A percentile compares a stretch with the other conserved stretches of the same genome.
phyloP scores from a whole-genome alignment of 1,284 basidiomycete species.

The Somion occarium region DNA sequence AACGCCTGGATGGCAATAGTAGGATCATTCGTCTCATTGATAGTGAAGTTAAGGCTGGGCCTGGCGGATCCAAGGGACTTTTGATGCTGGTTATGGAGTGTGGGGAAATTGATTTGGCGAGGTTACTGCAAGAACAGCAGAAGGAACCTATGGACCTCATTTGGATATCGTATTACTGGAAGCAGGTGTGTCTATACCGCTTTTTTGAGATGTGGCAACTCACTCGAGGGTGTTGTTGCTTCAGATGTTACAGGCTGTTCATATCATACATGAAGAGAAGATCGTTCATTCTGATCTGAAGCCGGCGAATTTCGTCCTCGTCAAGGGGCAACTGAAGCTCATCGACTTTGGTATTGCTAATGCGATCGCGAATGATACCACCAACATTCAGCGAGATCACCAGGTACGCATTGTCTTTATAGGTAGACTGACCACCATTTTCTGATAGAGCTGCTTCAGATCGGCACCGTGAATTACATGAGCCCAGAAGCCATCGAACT shows the following conservation, averaged over 20 bases:
- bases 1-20: slow-evolving; percentile 82
- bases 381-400: slow-evolving; percentile 92
- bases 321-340: slow-evolving; percentile 88
- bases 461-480: slow-evolving; percentile 96
- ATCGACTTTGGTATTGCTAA: slow-evolving; percentile 98
- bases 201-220: neutral
- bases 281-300: slow-evolving; percentile 97
- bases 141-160: slow-evolving; percentile 84
- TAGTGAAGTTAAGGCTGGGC: slow-evolving; percentile 68
- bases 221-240: slow-evolving; percentile 1
- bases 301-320: slow-evolving; percentile 94
- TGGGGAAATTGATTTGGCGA: slow-evolving; percentile 87
- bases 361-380: slow-evolving; percentile 94
- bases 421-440: neutral
- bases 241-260: slow-evolving; percentile 94
- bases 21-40: slow-evolving; percentile 88
- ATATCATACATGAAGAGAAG: slow-evolving; percentile 93
- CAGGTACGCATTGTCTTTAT: slow-evolving; percentile 73
- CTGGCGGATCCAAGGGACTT: slow-evolving; percentile 62
- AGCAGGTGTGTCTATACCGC: slow-evolving; percentile 59
- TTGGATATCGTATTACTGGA: slow-evolving; percentile 93
- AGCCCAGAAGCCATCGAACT: slow-evolving; percentile 89
- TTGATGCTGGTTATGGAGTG: slow-evolving; percentile 90
- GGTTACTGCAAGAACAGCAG: slow-evolving; percentile 76
- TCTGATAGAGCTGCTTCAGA: slow-evolving; percentile 36